A percentile compares a stretch with the other conserved stretches of the same genome.
phyloP scores from a whole-genome alignment of 1,139 yeast genomes.

The Lodderomyces theae region DNA sequence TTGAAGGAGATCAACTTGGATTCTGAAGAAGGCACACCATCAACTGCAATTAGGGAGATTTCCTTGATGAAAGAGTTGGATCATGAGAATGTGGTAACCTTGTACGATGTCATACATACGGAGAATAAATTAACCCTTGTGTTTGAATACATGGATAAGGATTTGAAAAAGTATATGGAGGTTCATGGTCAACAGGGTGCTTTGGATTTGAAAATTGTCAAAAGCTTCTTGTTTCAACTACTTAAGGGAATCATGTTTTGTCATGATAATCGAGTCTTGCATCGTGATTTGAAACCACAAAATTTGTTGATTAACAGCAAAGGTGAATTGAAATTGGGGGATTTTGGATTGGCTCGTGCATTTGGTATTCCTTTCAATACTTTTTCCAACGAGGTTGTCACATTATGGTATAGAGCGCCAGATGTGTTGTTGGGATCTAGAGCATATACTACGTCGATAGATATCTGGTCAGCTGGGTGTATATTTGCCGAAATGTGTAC shows the following conservation, averaged over 20 bases:
- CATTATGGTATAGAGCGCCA: slow-evolving; percentile 98
- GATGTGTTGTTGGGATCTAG: slow-evolving; percentile 94
- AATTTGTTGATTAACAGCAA: slow-evolving; percentile 81
- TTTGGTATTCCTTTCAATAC: slow-evolving; percentile 98
- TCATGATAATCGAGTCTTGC: slow-evolving; percentile 91
- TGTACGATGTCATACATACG: slow-evolving; percentile 94
- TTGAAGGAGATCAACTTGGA: slow-evolving; percentile 91
- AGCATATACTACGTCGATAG: slow-evolving; percentile 93
- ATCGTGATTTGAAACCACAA: slow-evolving; percentile 95
- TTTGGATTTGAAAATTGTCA: slow-evolving; percentile 72
- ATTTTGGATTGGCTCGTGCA: slow-evolving; percentile 95
- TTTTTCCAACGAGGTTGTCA: slow-evolving; percentile 94
- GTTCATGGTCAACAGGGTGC: slow-evolving; percentile 80
- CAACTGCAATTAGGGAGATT: slow-evolving; percentile 95
- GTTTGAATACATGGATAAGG: slow-evolving; percentile 92
- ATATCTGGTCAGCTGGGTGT: slow-evolving; percentile 99
- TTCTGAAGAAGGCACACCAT: slow-evolving; percentile 97
- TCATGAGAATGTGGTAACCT: slow-evolving; percentile 88
- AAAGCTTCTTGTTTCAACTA: slow-evolving; percentile 89
- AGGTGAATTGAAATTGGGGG: slow-evolving; percentile 93
- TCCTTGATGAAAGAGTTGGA: slow-evolving; percentile 95
- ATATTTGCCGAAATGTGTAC: slow-evolving; percentile 97
- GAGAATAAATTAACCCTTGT: slow-evolving; percentile 93
- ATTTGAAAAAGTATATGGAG: slow-evolving; percentile 93
- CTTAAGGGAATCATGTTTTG: slow-evolving; percentile 90